These are phyloP conservation scores for Allomyces macrogynus DNA, from an alignment of 192 early-diverging fungal genomes.

Conservation along the genomic window DNA sequence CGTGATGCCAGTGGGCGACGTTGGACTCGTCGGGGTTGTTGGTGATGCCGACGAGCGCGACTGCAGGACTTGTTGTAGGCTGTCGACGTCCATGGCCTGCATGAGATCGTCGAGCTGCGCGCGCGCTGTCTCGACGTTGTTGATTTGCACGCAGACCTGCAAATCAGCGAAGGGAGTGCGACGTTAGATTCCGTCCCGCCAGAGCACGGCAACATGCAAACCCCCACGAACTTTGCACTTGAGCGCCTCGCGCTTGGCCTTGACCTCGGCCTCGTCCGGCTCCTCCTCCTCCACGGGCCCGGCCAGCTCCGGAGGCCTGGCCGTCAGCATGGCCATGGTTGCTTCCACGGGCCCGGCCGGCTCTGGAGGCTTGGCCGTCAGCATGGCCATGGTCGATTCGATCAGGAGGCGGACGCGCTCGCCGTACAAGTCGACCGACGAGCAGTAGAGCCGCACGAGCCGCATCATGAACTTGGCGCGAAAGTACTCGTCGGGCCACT, in stretches of 20 bases:
- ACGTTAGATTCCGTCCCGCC: too few species aligned
- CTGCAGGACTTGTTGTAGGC: not conserved
- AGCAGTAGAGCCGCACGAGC: not conserved
- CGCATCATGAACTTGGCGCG: constrained; percentile 32
- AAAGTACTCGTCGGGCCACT: constrained; percentile 38
- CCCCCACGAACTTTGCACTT: too few species aligned
- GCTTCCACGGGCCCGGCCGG: too few species aligned
- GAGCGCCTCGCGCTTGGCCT: too few species aligned
- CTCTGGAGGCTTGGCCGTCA: too few species aligned
- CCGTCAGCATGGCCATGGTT: too few species aligned
- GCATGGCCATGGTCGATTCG: too few species aligned
- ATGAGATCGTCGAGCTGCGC: not conserved
- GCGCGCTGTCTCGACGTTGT: not conserved
- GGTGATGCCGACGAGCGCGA: not conserved
- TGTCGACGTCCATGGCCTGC: not conserved
- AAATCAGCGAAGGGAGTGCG: not conserved
- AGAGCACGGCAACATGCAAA: too few species aligned
- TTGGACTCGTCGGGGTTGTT: not conserved
- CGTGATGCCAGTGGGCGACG: not conserved
- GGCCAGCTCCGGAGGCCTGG: too few species aligned
- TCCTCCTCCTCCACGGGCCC: too few species aligned
- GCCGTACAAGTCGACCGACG: not conserved
- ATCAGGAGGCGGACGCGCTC: not conserved
- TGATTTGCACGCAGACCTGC: not conserved
- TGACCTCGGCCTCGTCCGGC: too few species aligned